Evolutionary conservation across 805 yeast species (phyloP), one percentile per base, ranked within the genome.

Genomic region (Myxozyma nipponensis): DNA sequence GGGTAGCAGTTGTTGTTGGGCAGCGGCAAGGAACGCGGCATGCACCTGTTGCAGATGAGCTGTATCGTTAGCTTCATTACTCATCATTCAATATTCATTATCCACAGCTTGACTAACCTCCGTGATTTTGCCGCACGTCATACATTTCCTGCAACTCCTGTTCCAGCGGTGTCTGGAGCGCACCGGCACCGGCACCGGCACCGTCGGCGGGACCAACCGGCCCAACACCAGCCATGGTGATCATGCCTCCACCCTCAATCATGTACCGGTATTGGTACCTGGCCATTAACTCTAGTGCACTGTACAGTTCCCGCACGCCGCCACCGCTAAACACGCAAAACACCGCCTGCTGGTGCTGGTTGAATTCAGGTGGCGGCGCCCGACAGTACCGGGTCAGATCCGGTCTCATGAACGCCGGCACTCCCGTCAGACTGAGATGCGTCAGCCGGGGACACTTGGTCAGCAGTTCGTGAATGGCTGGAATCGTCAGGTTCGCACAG

Each of bases 301-400:
- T 13, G 13, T 28, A 28, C 13, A 28, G 13, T 13, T 28, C 32
- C 7, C 32, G 32, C 32, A 93, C 96, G 6, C 97, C 97, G 52
- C 78, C 79, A 1, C 98, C 98, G 30, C 91, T 83, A 64, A 89
- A 93, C 10, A 91, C 98, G 70, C 98, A 91, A 63, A 93, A 91
- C 43, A 86, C 76, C 21, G 82, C 77, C 57, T 83, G 83, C 67
- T 93, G 98, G 62, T 84, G 84, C 49, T 83, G 86, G 46, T 83
- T 89, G 66, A 93, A 90, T 61, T 89, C 97, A 10, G 85, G 80
- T 3, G 98, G 98, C 1, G 98, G 93, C 6, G 83, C 86, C 25
- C 98, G 82, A 66, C 97, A 90, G 68, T 81, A 90, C 57, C 79
- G 81, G 0, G 91, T 84, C 43, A 91, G 81, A 62, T 91, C 97